Evolutionary conservation across 768 basidiomycete genomes (phyloP).

Genomic region (Pholiota conissans): DNA sequence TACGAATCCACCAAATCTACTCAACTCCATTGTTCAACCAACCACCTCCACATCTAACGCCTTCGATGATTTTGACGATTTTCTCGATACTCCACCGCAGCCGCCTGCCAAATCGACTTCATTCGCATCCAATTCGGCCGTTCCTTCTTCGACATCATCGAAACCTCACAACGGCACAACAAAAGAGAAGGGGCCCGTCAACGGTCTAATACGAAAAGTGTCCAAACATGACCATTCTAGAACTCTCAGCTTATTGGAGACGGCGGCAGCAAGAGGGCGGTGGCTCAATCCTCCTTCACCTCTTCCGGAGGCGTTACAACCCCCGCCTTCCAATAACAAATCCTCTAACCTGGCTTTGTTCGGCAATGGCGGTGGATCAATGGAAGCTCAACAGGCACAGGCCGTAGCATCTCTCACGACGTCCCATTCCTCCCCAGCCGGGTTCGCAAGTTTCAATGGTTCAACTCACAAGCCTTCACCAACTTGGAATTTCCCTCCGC

Average conservation of each 20-base stretch:
- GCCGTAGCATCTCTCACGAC: slow-evolving; percentile 26
- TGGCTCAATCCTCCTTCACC: slow-evolving; percentile 53
- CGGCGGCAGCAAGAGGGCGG: slow-evolving; percentile 50
- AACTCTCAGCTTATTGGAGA: slow-evolving; percentile 56
- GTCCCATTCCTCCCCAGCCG: slow-evolving; percentile 6
- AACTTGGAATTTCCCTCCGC: slow-evolving; percentile 9
- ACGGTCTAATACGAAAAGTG: slow-evolving; percentile 23
- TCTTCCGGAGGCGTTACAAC: slow-evolving; percentile 40
- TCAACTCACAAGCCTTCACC: slow-evolving; percentile 9
- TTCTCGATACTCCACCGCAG: slow-evolving; percentile 30
- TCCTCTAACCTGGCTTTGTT: slow-evolving; percentile 27
- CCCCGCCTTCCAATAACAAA: slow-evolving; percentile 21
- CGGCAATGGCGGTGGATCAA: slow-evolving; percentile 19
- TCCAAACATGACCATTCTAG: slow-evolving; percentile 52
- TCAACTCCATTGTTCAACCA: background rate
- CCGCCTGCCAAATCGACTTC: slow-evolving; percentile 19
- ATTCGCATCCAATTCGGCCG: background rate
- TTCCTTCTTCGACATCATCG: slow-evolving; percentile 8
- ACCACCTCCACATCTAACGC: background rate
- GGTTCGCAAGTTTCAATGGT: background rate
- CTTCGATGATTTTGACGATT: slow-evolving; percentile 50
- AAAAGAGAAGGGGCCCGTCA: background rate
- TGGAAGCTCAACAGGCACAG: slow-evolving; percentile 29
- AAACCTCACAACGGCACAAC: slow-evolving; percentile 9
- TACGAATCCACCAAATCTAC: background rate